Conservation (phyloP, 1,139 yeast genomes). For the Williopsis jadinii region DNA sequence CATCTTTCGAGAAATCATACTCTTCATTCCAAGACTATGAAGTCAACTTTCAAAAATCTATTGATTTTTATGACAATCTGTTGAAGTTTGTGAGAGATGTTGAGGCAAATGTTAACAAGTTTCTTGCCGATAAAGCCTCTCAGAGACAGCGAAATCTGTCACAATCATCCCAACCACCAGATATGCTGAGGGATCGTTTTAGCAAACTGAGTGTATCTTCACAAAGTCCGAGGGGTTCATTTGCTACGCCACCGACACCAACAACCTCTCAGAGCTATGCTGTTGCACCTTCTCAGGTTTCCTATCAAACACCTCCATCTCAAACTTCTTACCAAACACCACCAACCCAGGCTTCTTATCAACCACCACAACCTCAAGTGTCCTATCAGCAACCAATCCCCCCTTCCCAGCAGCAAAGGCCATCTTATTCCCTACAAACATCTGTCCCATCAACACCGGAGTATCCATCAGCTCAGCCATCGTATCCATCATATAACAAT, state of each 20-base stretch:
- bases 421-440: constrained; percentile 2
- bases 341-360: constrained; percentile 8
- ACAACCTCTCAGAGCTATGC: constrained; percentile 2
- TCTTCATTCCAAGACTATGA: constrained; percentile 51
- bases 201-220: constrained; percentile 10
- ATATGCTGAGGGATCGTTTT: constrained; percentile 9
- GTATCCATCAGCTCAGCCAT: too few relatives aligned
- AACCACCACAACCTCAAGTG: constrained; percentile 5
- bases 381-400: constrained; percentile 9
- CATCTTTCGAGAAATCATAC: constrained; percentile 41
- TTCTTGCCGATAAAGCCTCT: constrained; percentile 28
- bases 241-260: constrained; percentile 4
- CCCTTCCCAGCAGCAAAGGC: constrained; percentile 12
- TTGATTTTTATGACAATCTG: constrained; percentile 54
- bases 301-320: background rate
- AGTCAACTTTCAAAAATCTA: constrained; percentile 55
- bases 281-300: background rate
- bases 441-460: too few relatives aligned
- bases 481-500: background rate
- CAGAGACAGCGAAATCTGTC: constrained; percentile 22
- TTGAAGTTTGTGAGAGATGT: constrained; percentile 36
- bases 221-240: constrained; percentile 12
- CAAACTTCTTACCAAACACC: constrained; percentile 1
- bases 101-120: constrained; percentile 30
- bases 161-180: constrained; percentile 6